Evolutionary conservation across 352 stramenopile genomes (phyloP), one percentile per base, ranked within the genome.

Genomic region (Phytophthora cajani): DNA sequence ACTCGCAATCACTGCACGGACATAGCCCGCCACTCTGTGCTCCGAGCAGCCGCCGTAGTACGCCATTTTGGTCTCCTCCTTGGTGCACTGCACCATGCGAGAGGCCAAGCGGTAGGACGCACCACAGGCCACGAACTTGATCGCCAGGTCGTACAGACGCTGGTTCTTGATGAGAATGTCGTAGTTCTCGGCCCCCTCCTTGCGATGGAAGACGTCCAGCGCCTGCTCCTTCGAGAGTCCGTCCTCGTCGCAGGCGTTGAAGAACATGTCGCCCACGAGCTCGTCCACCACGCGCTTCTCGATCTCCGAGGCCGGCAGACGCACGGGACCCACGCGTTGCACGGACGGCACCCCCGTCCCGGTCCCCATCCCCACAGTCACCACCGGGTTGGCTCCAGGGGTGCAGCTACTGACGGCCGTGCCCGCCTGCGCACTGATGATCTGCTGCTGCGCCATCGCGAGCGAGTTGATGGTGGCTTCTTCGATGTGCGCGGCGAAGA

Each of bases 121-220:
- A 12, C 81, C 81, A 55, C 77, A 85, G 4, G 81, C 75, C 7
- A 91, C 77, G 60, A 88, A 89, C 68, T 88, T 88, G 62, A 91
- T 78, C 4, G 79, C 83, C 9, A 91, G 54, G 40, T 91, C 83
- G 42, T 84, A 91, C 42, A 89, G 58, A 1, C 83, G 79, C 66
- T 88, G 81, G 70, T 91, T 89, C 67, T 87, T 88, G 58, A 91
- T 82, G 5, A 70, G 5, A 42, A 89, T 85, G 30, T 86, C 78
- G 67, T 88, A 91, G 53, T 83, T 87, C 17, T 63, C 71, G 2
- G 49, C 10, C 19, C 62, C 68, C 14, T 71, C 51, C 49, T 87
- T 89, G 36, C 44, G 68, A n/a, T 59, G 67, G 67, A 91, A 91
- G 54, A 85, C 78, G 19, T 81, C 65, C n/a, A 88, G 69, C 27